Evolutionary conservation across 257 asterid genomes (phyloP), one percentile per base, ranked within the genome.

Genomic region (Agastache rugosa): DNA sequence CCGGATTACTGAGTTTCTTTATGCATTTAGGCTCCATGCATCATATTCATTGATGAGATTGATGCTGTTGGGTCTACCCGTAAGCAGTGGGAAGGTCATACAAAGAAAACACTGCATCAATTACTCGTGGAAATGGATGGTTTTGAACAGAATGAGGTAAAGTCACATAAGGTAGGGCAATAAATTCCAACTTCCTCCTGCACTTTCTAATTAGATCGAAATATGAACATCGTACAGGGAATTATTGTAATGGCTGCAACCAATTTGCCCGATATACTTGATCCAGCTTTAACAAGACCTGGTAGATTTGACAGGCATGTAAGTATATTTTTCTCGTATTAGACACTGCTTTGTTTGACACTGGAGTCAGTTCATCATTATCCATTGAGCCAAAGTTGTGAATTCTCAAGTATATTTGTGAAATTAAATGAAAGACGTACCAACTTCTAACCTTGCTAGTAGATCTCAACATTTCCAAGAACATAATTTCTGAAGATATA

Each of bases 301-400:
- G 99, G 97, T 83, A 89, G 99, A 92, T 94, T 94, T 75, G 99
- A 94, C 77, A 88, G 96, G 76, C 99, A 94, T 92, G 99, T 94
- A 87, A 90, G 99, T 86, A 41, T 64, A 44, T 73, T 76, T 74
- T 10, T 69, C 59, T 76, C 71, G 35, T 31, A 39, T 6, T 17
- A 59, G 19, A 47, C 34, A 12, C 47, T 47, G 27, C 23, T 8
- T 22, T 41, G 39, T 35, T 64, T 23, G 20, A 34, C 62, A 31
- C 65, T 51, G 54, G 42, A 41, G 53, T 72, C 23, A 3, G 11
- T 77, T 42, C 15, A 2, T 59, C 25, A 22, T 51, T 51, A 37
- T 63, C 45, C 20, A 63, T 56, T 19, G 15, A 56, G 15, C 67
- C 34, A 64, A 64, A 63, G 39, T 50, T 16, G 12, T 64, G 73